These are phyloP conservation scores for Saprolegnia diclina DNA, from an alignment of 352 stramenopile species.

Conservation along the genomic window DNA sequence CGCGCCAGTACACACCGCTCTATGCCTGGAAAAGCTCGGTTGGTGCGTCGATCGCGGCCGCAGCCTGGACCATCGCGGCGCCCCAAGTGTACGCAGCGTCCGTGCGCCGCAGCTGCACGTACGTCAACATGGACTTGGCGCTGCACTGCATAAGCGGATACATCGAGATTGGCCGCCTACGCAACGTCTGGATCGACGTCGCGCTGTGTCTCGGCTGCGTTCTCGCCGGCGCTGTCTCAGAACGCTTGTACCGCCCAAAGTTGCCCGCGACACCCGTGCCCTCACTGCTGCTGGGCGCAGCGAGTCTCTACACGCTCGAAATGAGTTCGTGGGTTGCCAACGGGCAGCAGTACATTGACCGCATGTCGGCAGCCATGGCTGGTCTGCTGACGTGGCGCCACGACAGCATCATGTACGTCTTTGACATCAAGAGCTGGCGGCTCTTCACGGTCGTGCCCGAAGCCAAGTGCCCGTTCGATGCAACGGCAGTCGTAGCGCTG, in stretches of 20 bases:
- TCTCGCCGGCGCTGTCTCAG: not conserved
- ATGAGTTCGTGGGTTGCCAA: not conserved
- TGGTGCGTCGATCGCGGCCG: not conserved
- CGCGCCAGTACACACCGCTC: not conserved
- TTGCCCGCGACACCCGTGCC: not conserved
- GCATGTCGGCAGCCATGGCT: not conserved
- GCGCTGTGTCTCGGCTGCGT: no score
- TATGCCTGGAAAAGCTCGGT: slow-evolving; percentile 16
- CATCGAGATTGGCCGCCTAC: not conserved
- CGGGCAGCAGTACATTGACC: not conserved
- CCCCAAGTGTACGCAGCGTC: not conserved
- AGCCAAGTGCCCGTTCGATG: no score
- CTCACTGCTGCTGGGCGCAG: not conserved
- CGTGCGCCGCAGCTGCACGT: not conserved
- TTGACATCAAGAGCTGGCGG: slow-evolving; percentile 23
- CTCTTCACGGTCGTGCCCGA: no score
- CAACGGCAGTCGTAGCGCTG: no score
- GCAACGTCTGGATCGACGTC: not conserved
- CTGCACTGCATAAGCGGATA: slow-evolving; percentile 9
- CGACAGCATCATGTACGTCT: not conserved
- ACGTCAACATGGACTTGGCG: not conserved
- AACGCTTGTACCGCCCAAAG: slow-evolving; percentile 13
- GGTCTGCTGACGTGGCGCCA: not conserved
- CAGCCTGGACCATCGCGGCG: not conserved
- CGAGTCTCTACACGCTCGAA: slow-evolving; percentile 9